Evolutionary conservation across 148 eudicot species (phyloP).

Genomic region (Rhododendron simsii): DNA sequence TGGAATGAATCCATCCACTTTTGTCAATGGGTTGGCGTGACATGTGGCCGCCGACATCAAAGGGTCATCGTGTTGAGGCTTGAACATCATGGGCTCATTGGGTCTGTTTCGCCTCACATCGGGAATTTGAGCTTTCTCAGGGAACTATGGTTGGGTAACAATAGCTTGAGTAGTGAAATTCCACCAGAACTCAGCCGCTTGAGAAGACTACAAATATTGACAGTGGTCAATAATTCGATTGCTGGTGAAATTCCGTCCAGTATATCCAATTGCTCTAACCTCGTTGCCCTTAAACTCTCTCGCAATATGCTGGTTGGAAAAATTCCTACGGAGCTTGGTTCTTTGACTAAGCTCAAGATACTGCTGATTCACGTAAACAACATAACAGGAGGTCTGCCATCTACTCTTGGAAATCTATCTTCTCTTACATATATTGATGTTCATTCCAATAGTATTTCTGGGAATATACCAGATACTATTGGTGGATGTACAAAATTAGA

Average conservation of each 20-base stretch:
- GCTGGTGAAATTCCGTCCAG: background rate
- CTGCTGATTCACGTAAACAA: background rate
- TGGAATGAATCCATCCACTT: background rate
- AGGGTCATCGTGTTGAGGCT: background rate
- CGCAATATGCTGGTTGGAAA: background rate
- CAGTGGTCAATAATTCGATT: background rate
- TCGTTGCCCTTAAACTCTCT: background rate
- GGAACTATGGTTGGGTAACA: background rate
- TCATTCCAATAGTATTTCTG: background rate
- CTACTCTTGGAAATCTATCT: background rate
- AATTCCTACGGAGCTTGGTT: background rate
- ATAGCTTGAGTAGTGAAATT: background rate
- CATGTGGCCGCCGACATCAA: background rate
- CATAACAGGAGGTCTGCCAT: background rate
- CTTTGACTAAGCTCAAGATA: background rate
- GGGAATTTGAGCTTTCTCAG: background rate
- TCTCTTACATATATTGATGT: background rate
- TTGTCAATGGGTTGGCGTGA: background rate
- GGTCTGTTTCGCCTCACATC: background rate
- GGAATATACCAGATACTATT: background rate
- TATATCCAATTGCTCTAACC: background rate
- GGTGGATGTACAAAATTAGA: background rate
- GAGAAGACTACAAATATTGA: background rate
- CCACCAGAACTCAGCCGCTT: background rate
- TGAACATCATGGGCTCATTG: background rate